phyloP scores from a whole-genome alignment of 1,284 basidiomycete species.

The Rhodofomes roseus region DNA sequence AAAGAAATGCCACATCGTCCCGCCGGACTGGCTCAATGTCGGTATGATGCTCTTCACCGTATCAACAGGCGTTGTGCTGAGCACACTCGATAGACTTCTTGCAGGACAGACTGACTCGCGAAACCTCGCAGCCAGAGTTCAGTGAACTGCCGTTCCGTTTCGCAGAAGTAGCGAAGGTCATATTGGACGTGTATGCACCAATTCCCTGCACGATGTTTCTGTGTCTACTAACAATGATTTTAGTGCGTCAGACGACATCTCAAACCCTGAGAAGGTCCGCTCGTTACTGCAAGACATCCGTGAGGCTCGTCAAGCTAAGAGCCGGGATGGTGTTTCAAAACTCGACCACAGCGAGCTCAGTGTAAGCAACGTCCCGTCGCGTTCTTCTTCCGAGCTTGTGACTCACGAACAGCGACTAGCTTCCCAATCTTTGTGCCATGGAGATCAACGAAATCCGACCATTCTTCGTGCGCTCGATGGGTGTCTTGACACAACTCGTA shows the following conservation, averaged over 20 bases:
- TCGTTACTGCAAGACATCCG: conserved; percentile 90
- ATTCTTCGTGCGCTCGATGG: conserved; percentile 84
- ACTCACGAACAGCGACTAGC: conserved; percentile 37
- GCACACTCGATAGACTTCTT: conserved; percentile 58
- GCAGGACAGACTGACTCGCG: conserved; percentile 65
- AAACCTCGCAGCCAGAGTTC: conserved; percentile 72
- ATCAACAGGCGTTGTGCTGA: neutral
- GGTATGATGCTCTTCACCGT: conserved; percentile 47
- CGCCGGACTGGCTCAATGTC: conserved; percentile 85
- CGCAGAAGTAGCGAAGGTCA: conserved; percentile 83
- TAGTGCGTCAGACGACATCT: conserved; percentile 89
- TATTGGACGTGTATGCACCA: conserved; percentile 82
- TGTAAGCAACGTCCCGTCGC: conserved; percentile 36
- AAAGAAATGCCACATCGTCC: conserved; percentile 89
- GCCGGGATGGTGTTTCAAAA: conserved; percentile 75
- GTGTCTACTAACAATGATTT: neutral
- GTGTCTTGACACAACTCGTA: conserved; percentile 50
- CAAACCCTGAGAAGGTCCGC: conserved; percentile 77
- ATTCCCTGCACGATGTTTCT: neutral
- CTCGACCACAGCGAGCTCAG: conserved; percentile 77
- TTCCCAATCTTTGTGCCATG: conserved; percentile 84
- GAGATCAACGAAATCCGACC: conserved; percentile 92
- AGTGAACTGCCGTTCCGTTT: conserved; percentile 83
- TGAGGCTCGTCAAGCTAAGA: conserved; percentile 92
- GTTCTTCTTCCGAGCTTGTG: neutral